Evolutionary conservation across 83 land plant species (phyloP).

Genomic region (Larix sibirica): DNA sequence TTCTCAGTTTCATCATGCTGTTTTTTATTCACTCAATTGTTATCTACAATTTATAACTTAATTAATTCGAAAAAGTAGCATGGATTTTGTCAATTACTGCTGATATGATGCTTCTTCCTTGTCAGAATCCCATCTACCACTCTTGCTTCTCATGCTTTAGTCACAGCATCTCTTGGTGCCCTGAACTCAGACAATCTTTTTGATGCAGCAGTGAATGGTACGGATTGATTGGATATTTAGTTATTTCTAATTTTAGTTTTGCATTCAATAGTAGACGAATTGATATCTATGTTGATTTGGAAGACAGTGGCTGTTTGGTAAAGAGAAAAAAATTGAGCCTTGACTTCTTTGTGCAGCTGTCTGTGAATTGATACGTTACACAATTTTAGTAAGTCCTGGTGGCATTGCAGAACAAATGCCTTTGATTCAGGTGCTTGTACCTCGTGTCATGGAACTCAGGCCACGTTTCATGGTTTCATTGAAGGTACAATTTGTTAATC

Average conservation of each 20-base stretch:
- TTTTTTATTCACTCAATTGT: neutral
- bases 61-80: too few relatives aligned
- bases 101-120: slow-evolving; percentile 9
- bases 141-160: slow-evolving; percentile 88
- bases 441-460: slow-evolving; percentile 84
- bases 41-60: too few relatives aligned
- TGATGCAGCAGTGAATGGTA: slow-evolving; percentile 97
- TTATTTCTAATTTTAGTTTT: too few relatives aligned
- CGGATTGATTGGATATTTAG: neutral
- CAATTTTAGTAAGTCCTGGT: slow-evolving; percentile 57
- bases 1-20: neutral
- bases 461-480: slow-evolving; percentile 70
- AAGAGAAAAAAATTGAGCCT: too few relatives aligned
- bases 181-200: slow-evolving; percentile 70
- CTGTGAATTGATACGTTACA: slow-evolving; percentile 88
- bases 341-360: slow-evolving; percentile 44
- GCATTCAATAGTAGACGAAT: too few relatives aligned
- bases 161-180: slow-evolving; percentile 71
- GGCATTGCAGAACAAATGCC: slow-evolving; percentile 84
- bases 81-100: neutral
- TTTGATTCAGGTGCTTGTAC: slow-evolving; percentile 91
- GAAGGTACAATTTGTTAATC: slow-evolving; percentile 50
- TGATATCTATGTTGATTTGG: too few relatives aligned
- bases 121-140: slow-evolving; percentile 71
- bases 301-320: too few relatives aligned